phyloP scores from a whole-genome alignment of 345 rosid genomes.

The Euphorbia pulcherrima region DNA sequence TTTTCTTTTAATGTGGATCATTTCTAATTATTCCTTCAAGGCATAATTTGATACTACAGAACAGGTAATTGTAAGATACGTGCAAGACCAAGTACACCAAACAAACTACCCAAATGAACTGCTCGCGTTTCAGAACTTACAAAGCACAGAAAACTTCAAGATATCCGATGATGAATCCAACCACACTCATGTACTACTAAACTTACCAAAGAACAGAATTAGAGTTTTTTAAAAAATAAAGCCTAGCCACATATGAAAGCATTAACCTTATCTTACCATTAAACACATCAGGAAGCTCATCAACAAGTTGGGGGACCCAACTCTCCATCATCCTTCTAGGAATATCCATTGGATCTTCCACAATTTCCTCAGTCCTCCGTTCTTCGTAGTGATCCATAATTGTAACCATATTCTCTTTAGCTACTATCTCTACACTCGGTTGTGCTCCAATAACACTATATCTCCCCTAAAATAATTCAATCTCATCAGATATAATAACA shows the following conservation, averaged over 20 bases:
- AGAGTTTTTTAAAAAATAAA: not conserved
- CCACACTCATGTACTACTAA: not conserved
- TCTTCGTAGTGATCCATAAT: conserved; percentile 72
- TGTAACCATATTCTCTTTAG: conserved; percentile 77
- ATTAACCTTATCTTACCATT: conserved; percentile 47
- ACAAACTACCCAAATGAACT: not conserved
- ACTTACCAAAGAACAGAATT: not conserved
- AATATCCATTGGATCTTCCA: conserved; percentile 89
- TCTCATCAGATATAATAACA: not conserved
- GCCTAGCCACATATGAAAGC: not conserved
- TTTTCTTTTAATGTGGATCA: not conserved
- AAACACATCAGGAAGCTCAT: conserved; percentile 84
- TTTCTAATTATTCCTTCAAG: not conserved
- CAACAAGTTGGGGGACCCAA: conserved; percentile 77
- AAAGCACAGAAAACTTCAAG: not conserved
- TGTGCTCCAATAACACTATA: conserved; percentile 91
- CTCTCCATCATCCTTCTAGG: conserved; percentile 73
- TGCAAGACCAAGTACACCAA: not conserved
- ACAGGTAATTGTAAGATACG: not conserved
- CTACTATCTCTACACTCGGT: conserved; percentile 80
- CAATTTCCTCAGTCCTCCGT: conserved; percentile 57
- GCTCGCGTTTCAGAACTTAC: not conserved
- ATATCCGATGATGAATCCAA: not conserved
- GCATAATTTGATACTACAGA: not conserved
- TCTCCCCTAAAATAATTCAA: conserved; percentile 51